These are phyloP conservation scores for Tuber borchii DNA, from an alignment of 495 filamentous ascomycete genomes.

Conservation along the genomic window DNA sequence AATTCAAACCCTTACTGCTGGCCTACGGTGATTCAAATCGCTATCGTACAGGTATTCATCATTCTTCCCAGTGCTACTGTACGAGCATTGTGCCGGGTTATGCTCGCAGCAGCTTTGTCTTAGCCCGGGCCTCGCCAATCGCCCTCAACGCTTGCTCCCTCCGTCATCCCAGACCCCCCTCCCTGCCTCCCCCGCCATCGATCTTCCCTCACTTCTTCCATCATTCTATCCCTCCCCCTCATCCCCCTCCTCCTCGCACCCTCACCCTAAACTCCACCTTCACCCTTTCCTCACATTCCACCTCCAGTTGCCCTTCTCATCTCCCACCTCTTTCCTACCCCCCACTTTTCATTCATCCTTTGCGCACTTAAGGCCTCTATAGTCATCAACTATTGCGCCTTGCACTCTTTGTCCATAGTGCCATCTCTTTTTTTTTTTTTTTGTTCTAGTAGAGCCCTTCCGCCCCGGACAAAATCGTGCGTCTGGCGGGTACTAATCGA, in stretches of 20 bases:
- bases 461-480: not conserved
- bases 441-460: not conserved
- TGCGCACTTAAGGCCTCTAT: not conserved
- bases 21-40: not conserved
- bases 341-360: slow-evolving; percentile 4
- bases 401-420: slow-evolving; percentile 4
- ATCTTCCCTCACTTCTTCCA: slow-evolving; percentile 14
- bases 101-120: slow-evolving; percentile 27
- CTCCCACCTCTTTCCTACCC: slow-evolving; percentile 16
- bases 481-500: slow-evolving; percentile 4
- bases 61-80: not conserved
- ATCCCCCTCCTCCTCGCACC: not conserved
- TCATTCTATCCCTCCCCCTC: slow-evolving; percentile 15
- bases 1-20: not conserved
- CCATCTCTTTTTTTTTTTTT: not conserved
- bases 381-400: slow-evolving; percentile 1
- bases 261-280: slow-evolving; percentile 16
- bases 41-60: not conserved
- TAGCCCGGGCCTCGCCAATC: slow-evolving; percentile 38
- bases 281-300: slow-evolving; percentile 23
- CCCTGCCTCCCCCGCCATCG: slow-evolving; percentile 28
- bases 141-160: slow-evolving; percentile 34
- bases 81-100: slow-evolving; percentile 14
- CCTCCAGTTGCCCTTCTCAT: slow-evolving; percentile 16
- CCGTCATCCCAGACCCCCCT: slow-evolving; percentile 35